A percentile compares a stretch with the other conserved stretches of the same genome.
These are phyloP conservation scores for Fusarium illudens DNA, from an alignment of 2,329 filamentous ascomycete genomes.

Conservation along the genomic window DNA sequence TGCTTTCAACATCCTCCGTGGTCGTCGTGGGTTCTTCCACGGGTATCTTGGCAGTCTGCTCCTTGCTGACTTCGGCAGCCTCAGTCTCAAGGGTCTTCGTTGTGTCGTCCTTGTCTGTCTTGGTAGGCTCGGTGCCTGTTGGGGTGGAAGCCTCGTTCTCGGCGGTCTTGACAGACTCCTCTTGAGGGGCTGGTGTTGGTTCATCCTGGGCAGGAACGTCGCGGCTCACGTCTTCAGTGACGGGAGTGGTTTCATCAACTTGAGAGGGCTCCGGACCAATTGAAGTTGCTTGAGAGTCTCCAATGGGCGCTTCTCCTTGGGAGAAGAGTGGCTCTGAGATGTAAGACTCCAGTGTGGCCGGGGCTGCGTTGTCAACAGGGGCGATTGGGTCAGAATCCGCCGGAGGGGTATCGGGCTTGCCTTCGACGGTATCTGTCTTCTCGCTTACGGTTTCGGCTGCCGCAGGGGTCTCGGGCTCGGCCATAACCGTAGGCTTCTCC, in stretches of 20 bases:
- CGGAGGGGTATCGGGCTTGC: slow-evolving; percentile 2
- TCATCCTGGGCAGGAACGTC: not conserved
- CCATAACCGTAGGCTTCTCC: not conserved
- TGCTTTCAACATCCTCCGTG: not conserved
- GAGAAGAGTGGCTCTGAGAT: slow-evolving; percentile 47
- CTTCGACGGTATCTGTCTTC: slow-evolving; percentile 6
- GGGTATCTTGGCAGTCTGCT: not conserved
- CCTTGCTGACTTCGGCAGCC: not conserved
- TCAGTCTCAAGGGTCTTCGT: not conserved
- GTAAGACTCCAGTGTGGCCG: slow-evolving; percentile 29
- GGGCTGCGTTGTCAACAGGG: not conserved
- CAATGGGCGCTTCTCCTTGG: slow-evolving; percentile 40
- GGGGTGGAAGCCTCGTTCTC: not conserved
- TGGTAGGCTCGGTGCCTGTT: not conserved
- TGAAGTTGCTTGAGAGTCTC: slow-evolving; percentile 38
- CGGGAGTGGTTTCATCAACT: slow-evolving; percentile 20
- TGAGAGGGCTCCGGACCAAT: slow-evolving; percentile 38
- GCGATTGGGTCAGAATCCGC: not conserved
- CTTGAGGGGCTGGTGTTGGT: not conserved
- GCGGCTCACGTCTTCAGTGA: not conserved
- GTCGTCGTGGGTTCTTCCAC: not conserved
- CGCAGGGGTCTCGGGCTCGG: slow-evolving; percentile 3
- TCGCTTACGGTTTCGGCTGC: not conserved
- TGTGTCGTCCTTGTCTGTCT: not conserved
- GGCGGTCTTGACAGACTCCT: slow-evolving; percentile 1